Evolutionary conservation across 1,284 basidiomycete species (phyloP), one percentile per base, ranked within the genome.

Genomic region (Apiotrichum mycotoxinovorans): DNA sequence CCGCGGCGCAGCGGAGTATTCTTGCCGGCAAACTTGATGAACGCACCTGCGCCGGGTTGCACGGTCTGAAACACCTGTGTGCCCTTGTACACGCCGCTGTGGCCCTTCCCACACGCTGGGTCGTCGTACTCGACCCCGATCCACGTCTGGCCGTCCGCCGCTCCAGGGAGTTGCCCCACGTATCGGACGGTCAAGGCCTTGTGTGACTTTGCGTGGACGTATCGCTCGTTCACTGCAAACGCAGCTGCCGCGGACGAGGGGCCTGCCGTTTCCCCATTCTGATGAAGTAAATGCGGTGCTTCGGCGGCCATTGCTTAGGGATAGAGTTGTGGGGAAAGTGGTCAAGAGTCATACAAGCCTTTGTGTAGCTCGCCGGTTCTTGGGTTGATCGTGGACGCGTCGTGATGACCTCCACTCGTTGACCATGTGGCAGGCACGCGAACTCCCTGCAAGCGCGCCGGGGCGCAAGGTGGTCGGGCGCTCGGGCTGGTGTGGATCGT

Each of bases 91-190:
- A 80, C 73, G 14, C 95, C 95, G 65, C 87, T 84, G 72, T 98
- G 93, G 17, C 64, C 64, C 75, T 89, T 95, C 26, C 94, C 94
- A 52, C 89, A 82, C 1, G 72, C 59, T 7, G 86, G 81, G 68
- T 92, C 86, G 69, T 98, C 95, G 90, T 94, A 98, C 78, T 98
- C 94, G 51, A 98, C 83, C 15, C 95, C 95, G 5, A 94, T 82
- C 94, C 95, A 98, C 17, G 77, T 54, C 12, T 56, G 46, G 14
- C 15, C 25, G 18, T 37, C 41, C 12, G 53, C 52, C 27, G 33
- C 30, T n/a, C 51, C 34, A 1, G 67, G 64, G 0, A 75, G 68
- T 0, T 59, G 58, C 14, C 73, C 75, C 54, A 75, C 58, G 57
- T 74, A 75, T 7, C 64, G 65, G 8, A 77, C 45, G 17, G 75